Percentiles rank a stretch among this genome's conserved stretches.
phyloP scores from a whole-genome alignment of 192 early-diverging fungal genomes.

The Funneliformis mosseae region DNA sequence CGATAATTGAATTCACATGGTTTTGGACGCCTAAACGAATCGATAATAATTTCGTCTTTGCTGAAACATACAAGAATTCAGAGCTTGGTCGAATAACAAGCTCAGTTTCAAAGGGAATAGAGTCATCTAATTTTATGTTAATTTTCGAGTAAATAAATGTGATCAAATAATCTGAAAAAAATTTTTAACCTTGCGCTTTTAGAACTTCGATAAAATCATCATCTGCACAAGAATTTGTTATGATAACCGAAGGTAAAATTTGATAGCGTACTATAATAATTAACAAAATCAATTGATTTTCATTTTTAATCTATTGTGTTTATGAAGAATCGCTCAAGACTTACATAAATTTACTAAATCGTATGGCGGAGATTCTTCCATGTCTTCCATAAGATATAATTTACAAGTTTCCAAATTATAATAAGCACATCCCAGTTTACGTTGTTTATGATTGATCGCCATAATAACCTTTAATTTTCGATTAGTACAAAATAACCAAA shows the following conservation, averaged over 20 bases:
- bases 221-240: conserved; percentile 40
- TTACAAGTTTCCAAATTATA: conserved; percentile 36
- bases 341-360: conserved; percentile 38
- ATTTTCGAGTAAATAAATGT: neutral
- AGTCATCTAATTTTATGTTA: neutral
- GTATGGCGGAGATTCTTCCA: conserved; percentile 34
- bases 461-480: conserved; percentile 37
- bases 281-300: neutral
- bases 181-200: conserved; percentile 28
- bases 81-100: conserved; percentile 36
- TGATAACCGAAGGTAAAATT: conserved; percentile 38
- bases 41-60: conserved; percentile 40
- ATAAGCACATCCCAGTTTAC: conserved; percentile 44
- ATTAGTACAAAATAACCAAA: neutral
- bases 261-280: conserved; percentile 41
- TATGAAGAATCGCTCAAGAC: neutral
- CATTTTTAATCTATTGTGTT: neutral
- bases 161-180: neutral
- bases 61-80: conserved; percentile 40
- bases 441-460: conserved; percentile 38
- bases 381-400: conserved; percentile 50
- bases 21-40: conserved; percentile 6
- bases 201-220: conserved; percentile 37
- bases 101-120: neutral
- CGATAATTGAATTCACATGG: conserved; percentile 6